Evolutionary conservation across 345 rosid genomes (phyloP).

Genomic region (Rhodamnia rubescens): DNA sequence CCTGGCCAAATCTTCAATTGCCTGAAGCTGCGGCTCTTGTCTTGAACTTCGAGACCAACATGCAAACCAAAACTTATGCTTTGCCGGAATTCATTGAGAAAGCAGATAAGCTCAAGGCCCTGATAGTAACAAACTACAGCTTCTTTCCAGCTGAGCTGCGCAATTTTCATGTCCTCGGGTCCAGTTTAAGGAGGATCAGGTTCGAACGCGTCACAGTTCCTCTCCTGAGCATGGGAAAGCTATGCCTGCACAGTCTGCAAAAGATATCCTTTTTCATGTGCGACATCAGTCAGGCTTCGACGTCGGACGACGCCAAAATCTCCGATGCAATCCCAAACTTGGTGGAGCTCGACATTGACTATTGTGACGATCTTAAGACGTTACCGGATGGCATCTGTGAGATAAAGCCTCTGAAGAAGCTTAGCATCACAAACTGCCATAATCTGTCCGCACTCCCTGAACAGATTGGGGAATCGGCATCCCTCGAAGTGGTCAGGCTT

Average conservation of each 20-base stretch:
- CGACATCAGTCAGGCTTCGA: conserved; percentile 21
- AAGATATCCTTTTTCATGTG: conserved; percentile 42
- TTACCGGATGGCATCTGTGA: conserved; percentile 23
- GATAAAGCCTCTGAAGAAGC: conserved; percentile 6
- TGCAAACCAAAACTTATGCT: not conserved
- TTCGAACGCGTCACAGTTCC: conserved; percentile 28
- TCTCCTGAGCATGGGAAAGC: not conserved
- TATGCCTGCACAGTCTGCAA: conserved; percentile 11
- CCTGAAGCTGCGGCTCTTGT: conserved; percentile 34
- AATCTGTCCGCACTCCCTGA: conserved; percentile 28
- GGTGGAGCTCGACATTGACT: conserved; percentile 36
- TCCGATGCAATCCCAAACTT: conserved; percentile 19
- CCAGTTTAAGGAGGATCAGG: conserved; percentile 50
- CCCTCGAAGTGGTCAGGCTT: conserved; percentile 27
- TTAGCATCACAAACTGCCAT: conserved; percentile 47
- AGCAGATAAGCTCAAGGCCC: conserved; percentile 36
- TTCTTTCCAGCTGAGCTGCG: conserved; percentile 17
- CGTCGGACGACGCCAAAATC: not conserved
- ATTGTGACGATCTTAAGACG: conserved; percentile 28
- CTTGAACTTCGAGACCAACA: conserved; percentile 24
- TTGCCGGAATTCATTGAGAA: conserved; percentile 36
- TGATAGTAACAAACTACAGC: conserved; percentile 29
- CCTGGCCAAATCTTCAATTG: conserved; percentile 26
- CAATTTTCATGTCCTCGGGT: conserved; percentile 19
- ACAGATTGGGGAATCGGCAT: conserved; percentile 20